Conservation (phyloP, 176 grass and related monocot species). For the Puccinellia tenuiflora region DNA sequence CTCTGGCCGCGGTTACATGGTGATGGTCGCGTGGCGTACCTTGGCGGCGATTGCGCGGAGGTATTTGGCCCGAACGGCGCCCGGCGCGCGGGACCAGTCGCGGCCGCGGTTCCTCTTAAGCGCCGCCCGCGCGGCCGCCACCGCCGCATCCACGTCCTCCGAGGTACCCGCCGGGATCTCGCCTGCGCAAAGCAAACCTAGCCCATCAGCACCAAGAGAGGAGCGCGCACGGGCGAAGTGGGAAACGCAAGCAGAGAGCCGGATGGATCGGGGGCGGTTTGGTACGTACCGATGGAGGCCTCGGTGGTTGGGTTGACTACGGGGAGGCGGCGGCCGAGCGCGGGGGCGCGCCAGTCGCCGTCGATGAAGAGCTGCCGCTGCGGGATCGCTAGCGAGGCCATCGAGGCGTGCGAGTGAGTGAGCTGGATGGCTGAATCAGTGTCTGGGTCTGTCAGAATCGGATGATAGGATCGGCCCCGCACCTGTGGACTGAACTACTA, state of each 20-base stretch:
- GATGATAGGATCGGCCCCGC: neutral
- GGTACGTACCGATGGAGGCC: constrained; percentile 62
- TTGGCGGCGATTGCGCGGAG: constrained; percentile 94
- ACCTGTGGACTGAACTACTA: neutral
- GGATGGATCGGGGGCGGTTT: neutral
- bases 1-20: neutral
- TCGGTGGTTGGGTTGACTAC: constrained; percentile 85
- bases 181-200: constrained; percentile 32
- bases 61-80: constrained; percentile 80
- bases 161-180: constrained; percentile 81
- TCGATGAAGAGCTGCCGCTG: constrained; percentile 73
- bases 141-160: constrained; percentile 93
- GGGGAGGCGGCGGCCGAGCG: constrained; percentile 65
- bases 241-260: neutral
- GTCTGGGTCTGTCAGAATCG: neutral
- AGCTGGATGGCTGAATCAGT: too few relatives aligned
- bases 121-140: constrained; percentile 25
- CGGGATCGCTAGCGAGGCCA: constrained; percentile 33
- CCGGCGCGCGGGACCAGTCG: constrained; percentile 78
- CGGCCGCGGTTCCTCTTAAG: constrained; percentile 70
- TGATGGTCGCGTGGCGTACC: constrained; percentile 15
- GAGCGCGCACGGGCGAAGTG: neutral
- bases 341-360: constrained; percentile 68
- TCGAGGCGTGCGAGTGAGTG: neutral
- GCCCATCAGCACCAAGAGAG: neutral